These are phyloP conservation scores for Scenedesmus sp. DNA, from an alignment of 163 green algal species.

Conservation along the genomic window DNA sequence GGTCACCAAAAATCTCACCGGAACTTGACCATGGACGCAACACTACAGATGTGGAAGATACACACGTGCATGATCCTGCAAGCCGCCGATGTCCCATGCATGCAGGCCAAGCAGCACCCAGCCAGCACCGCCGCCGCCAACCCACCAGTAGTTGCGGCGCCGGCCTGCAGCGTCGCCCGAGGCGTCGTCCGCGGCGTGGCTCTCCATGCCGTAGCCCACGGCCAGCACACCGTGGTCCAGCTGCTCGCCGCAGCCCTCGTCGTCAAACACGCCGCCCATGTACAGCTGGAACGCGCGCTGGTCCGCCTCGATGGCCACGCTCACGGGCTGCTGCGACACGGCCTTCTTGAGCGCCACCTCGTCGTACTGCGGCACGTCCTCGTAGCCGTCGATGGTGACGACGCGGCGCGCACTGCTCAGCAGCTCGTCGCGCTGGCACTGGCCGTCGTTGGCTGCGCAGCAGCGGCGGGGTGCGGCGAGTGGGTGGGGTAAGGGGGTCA, in stretches of 20 bases:
- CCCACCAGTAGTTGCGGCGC: slow-evolving; percentile 79
- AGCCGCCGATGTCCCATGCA: too few species aligned
- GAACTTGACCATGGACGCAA: too few species aligned
- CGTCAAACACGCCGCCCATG: slow-evolving; percentile 89
- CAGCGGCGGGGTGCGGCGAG: background rate
- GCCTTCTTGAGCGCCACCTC: slow-evolving; percentile 65
- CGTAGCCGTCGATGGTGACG: slow-evolving; percentile 89
- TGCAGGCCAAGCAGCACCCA: too few species aligned
- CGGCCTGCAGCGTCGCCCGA: slow-evolving; percentile 9
- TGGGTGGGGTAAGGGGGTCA: background rate
- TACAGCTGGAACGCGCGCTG: slow-evolving; percentile 97
- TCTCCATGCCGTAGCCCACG: slow-evolving; percentile 56
- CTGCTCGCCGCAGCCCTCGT: slow-evolving; percentile 69
- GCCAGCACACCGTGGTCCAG: slow-evolving; percentile 96
- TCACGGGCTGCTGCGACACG: slow-evolving; percentile 78
- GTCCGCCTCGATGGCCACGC: slow-evolving; percentile 92
- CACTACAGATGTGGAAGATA: too few species aligned
- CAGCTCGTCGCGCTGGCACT: slow-evolving; percentile 66
- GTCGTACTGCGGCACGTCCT: slow-evolving; percentile 80
- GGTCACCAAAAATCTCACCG: too few species aligned
- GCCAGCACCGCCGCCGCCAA: too few species aligned
- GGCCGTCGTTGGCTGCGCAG: slow-evolving; percentile 65
- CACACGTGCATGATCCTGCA: too few species aligned
- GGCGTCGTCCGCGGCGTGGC: background rate
- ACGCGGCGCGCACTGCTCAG: slow-evolving; percentile 67